Evolutionary conservation across 2,329 filamentous ascomycete genomes (phyloP), one percentile per base, ranked within the genome.

Genomic region (Exophiala lecanii-corni): DNA sequence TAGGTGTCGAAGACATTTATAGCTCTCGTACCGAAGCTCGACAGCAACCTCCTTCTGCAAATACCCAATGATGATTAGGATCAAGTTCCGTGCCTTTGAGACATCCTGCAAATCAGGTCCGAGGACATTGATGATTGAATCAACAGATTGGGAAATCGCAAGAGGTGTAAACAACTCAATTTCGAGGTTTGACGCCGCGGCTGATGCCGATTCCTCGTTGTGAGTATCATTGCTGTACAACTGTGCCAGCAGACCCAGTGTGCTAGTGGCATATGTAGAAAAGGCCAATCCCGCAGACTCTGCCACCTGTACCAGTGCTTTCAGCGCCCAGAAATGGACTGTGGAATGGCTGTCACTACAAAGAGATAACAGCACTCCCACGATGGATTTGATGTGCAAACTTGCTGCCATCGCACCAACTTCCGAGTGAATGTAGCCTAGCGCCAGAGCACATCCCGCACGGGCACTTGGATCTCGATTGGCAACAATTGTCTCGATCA

Each of bases 371-470:
- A 98, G 71, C 28, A 98, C 94, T 13, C 91, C 86, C n/a, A 96
- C 77, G 37, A 98, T 96, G 1, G 89, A 96, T 69, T 97, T 97
- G 38, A 98, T 74, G 62, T 98, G 92, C 57, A 92, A 89, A 3
- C 89, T 89, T 41, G 92, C 92, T 40, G 92, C 92, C 89, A 98
- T 97, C 43, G 92, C 91, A 44, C 92, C 94, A 23, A 98, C 86
- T 62, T 95, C 89, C 13, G 88, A 86, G 66, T 98, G 89, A 39
- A 98, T 97, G 43, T 84, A 86, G 6, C 92, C 92, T 20, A 98
- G 70, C 9, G 92, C 89, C 71, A 94, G 87, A 12, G 94, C 92
- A 65, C 91, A 98, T 9, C 92, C 92, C 33, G 94, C 89, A 61
- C 92, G 81, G 26, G 89, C 89, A 62, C 86, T 91, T 0, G 92